Percentiles rank a stretch among this genome's conserved stretches.
These are phyloP conservation scores for Elongisporangium undulatum DNA, from an alignment of 352 stramenopile species.

Conservation along the genomic window DNA sequence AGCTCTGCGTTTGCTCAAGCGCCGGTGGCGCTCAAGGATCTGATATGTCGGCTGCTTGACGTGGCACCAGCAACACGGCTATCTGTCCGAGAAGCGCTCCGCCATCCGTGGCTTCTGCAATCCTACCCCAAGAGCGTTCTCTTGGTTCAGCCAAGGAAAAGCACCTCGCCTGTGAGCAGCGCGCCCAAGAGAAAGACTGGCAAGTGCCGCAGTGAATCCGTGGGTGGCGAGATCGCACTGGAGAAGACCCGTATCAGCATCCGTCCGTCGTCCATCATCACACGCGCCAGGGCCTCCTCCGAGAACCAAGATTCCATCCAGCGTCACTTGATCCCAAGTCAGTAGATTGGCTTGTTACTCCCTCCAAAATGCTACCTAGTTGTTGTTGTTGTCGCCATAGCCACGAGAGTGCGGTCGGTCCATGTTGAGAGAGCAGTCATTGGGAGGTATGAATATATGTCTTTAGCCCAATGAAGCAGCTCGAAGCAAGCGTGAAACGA, in stretches of 20 bases:
- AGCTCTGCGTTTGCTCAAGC: slow-evolving; percentile 10
- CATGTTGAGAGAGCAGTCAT: neutral
- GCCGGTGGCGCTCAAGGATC: slow-evolving; percentile 26
- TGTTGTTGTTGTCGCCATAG: neutral
- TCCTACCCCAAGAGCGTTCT: slow-evolving; percentile 1
- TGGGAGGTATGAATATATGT: neutral
- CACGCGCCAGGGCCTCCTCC: neutral
- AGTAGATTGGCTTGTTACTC: neutral
- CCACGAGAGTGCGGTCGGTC: neutral
- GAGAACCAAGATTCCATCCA: neutral
- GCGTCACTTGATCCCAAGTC: neutral
- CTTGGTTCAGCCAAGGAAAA: slow-evolving; percentile 2
- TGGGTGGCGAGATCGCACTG: slow-evolving; percentile 54
- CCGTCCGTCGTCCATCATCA: slow-evolving; percentile 5
- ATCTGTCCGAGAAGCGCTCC: slow-evolving; percentile 40
- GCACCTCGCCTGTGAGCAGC: slow-evolving; percentile 9
- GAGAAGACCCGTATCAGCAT: slow-evolving; percentile 53
- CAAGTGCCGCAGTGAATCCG: slow-evolving; percentile 17
- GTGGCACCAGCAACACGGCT: slow-evolving; percentile 37
- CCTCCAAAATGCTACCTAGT: neutral
- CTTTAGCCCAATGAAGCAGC: neutral
- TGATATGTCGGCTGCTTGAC: slow-evolving; percentile 48
- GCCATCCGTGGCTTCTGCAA: slow-evolving; percentile 46
- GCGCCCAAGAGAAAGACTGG: slow-evolving; percentile 20
- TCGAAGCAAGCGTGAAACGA: neutral